Evolutionary conservation across 192 early-diverging fungal genomes (phyloP), one percentile per base, ranked within the genome.

Genomic region (Lobosporangium transversale): DNA sequence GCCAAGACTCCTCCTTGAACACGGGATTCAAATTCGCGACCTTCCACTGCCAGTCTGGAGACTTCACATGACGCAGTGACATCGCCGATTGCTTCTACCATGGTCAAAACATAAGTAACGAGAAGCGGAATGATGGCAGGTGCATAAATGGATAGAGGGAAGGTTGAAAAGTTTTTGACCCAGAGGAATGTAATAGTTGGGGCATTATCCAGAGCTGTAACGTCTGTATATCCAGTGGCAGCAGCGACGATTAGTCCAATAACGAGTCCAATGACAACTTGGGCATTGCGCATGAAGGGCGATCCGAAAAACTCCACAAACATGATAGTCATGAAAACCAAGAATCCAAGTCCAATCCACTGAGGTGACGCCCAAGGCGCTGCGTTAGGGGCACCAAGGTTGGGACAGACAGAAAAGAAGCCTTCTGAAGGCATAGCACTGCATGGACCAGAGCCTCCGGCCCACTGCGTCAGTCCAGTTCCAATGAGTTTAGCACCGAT

Each of bases 31-130:
- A 86, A 86, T 31, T 63, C 70, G 2, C 68, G 63, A 20, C 85
- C 85, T 7, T 86, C 85, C 0, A 86, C 85, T 31, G 76, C 75
- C 23, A 85, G 54, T 49, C 81, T 63, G 15, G 83, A 85, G 1
- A 86, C 85, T 45, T 86, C 85, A 58, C 81, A 86, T 1, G 85
- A 76, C 6, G 85, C 85, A 0, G 85, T 86, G 11, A 86, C 70
- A 67, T 86, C 85, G 12, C 83, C 83, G 58, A 86, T 80, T 24
- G 79, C 76, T 37, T 86, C 85, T 8, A 86, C 53, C 45, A 81
- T 68, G 26, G 79, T 79, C 32, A 81, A 56, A 29, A 80, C 55
- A 48, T 74, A 82, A n/a, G 84, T 83, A 32, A 86, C 74, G 29
- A 86, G 24, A 4, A 83, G 49, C 6, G 85, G 85, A 17, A 86